phyloP scores from a whole-genome alignment of 2,329 filamentous ascomycete species.

The Trichoderma hamatum region DNA sequence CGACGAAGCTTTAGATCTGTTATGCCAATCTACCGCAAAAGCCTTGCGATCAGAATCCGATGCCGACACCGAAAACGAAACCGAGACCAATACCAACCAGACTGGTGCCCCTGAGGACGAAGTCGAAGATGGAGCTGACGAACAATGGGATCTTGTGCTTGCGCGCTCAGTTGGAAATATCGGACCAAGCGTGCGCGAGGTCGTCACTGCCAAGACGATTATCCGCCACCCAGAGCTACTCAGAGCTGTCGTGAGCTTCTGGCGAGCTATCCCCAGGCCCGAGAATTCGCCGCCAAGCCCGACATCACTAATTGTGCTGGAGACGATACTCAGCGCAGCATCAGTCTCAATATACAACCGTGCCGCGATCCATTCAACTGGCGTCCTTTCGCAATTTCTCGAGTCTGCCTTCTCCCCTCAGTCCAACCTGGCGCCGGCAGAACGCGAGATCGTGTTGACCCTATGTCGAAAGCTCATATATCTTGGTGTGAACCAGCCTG shows the following conservation, averaged over 20 bases:
- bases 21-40: constrained; percentile 61
- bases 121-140: constrained; percentile 41
- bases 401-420: constrained; percentile 60
- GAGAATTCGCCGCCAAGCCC: constrained; percentile 50
- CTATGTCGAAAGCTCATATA: constrained; percentile 72
- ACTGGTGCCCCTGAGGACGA: constrained; percentile 28
- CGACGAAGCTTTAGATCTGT: constrained; percentile 70
- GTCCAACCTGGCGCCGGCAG: constrained; percentile 55
- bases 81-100: constrained; percentile 5
- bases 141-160: constrained; percentile 45
- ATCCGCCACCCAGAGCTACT: constrained; percentile 66
- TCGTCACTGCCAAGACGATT: constrained; percentile 55
- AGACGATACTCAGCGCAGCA: constrained; percentile 62
- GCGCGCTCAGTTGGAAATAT: constrained; percentile 44
- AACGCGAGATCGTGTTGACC: constrained; percentile 62
- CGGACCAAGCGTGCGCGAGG: constrained; percentile 48
- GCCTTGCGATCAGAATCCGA: constrained; percentile 42
- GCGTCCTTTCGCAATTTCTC: constrained; percentile 68
- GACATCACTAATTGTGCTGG: constrained; percentile 66
- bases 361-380: constrained; percentile 70
- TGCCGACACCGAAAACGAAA: constrained; percentile 28
- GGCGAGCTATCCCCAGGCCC: constrained; percentile 62
- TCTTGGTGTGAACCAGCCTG: constrained; percentile 77
- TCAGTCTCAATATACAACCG: constrained; percentile 69
- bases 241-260: constrained; percentile 63